These are phyloP conservation scores for Hyaloscypha bicolor DNA, from an alignment of 495 filamentous ascomycete genomes.

Conservation along the genomic window DNA sequence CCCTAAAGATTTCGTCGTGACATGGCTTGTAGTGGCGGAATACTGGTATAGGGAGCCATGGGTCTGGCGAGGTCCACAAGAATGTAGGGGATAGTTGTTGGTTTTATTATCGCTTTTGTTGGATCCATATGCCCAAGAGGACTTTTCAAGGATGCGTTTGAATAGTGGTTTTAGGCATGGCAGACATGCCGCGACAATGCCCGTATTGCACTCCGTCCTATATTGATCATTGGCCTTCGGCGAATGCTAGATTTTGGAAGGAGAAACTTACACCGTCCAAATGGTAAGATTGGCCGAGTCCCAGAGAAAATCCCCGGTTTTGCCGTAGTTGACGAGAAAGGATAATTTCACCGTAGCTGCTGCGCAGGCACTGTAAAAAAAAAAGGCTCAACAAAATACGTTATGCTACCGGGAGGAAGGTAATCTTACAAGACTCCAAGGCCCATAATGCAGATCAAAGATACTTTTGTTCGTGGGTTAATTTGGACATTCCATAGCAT, in stretches of 20 bases:
- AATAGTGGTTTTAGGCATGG: constrained; percentile 9
- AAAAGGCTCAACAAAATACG: neutral
- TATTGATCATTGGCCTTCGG: neutral
- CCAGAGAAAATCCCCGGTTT: constrained; percentile 47
- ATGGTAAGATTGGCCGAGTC: constrained; percentile 40
- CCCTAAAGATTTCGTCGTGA: neutral
- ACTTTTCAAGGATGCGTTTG: constrained; percentile 8
- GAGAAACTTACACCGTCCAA: constrained; percentile 23
- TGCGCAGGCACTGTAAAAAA: neutral
- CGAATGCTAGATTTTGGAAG: neutral
- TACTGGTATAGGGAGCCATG: neutral
- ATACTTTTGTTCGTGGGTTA: constrained; percentile 42
- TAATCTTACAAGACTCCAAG: constrained; percentile 48
- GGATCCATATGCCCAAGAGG: neutral
- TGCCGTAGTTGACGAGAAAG: constrained; percentile 40
- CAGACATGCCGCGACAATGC: constrained; percentile 2
- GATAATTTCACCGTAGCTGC: constrained; percentile 40
- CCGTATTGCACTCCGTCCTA: constrained; percentile 3
- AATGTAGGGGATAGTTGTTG: constrained; percentile 7
- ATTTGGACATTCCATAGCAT: constrained; percentile 51
- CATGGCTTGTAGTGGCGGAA: constrained; percentile 1
- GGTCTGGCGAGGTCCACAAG: neutral
- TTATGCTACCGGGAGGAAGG: neutral
- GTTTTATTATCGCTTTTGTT: constrained; percentile 4
- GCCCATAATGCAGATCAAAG: constrained; percentile 44